phyloP scores from a whole-genome alignment of 768 basidiomycete genomes.

The Lanmaoa pseudosensibilis region DNA sequence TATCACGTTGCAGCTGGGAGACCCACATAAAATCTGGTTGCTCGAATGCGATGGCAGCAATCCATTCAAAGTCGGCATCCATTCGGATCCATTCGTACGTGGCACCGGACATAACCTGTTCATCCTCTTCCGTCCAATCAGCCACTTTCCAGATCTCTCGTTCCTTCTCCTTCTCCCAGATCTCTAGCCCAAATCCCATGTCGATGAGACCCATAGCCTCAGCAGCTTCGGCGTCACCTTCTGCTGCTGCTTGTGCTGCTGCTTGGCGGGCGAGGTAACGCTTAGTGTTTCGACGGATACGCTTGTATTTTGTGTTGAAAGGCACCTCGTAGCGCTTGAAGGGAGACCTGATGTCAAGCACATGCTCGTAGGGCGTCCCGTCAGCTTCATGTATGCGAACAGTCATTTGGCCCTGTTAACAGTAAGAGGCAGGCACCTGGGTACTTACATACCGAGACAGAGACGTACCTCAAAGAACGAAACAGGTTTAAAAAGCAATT shows the following conservation, averaged over 20 bases:
- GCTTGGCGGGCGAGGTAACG: slow-evolving; percentile 93
- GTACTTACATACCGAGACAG: neutral
- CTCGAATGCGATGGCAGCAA: slow-evolving; percentile 87
- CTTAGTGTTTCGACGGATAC: slow-evolving; percentile 92
- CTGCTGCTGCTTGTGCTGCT: slow-evolving; percentile 89
- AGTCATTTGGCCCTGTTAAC: slow-evolving; percentile 86
- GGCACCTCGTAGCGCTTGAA: slow-evolving; percentile 98
- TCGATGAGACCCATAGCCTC: slow-evolving; percentile 94
- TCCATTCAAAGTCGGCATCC: slow-evolving; percentile 99
- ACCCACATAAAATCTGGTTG: slow-evolving; percentile 99
- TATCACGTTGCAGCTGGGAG: slow-evolving; percentile 89
- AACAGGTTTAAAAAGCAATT: slow-evolving; percentile 76
- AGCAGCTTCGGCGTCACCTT: slow-evolving; percentile 88
- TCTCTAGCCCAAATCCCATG: slow-evolving; percentile 88
- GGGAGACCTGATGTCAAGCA: slow-evolving; percentile 81
- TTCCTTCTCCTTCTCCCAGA: slow-evolving; percentile 95
- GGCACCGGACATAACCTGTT: slow-evolving; percentile 88
- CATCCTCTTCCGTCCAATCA: slow-evolving; percentile 98
- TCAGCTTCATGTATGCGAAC: slow-evolving; percentile 99
- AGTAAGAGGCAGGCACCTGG: slow-evolving; percentile 7
- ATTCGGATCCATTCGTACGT: slow-evolving; percentile 99
- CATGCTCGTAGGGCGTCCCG: slow-evolving; percentile 98
- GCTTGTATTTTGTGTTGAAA: slow-evolving; percentile 98
- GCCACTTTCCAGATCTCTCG: slow-evolving; percentile 95
- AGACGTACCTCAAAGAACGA: slow-evolving; percentile 78